These are phyloP conservation scores for Pichia occidentalis DNA, from an alignment of 805 yeast species.

Conservation along the genomic window DNA sequence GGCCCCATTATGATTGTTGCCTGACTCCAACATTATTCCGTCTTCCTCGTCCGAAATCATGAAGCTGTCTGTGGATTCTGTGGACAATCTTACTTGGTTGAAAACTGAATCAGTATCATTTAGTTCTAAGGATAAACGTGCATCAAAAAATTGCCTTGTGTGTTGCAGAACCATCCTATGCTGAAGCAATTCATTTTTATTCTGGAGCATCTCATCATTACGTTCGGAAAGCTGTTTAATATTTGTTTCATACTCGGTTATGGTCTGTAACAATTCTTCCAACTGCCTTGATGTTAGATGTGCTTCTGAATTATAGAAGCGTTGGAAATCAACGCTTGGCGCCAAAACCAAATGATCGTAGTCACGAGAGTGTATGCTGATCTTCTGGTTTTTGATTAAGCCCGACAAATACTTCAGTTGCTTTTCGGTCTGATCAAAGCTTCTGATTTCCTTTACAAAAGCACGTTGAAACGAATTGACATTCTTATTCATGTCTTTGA, in stretches of 20 bases:
- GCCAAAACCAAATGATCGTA: constrained; percentile 23
- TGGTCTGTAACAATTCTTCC: constrained; percentile 59
- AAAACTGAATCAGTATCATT: constrained; percentile 21
- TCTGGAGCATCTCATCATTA: constrained; percentile 50
- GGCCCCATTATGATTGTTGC: constrained; percentile 7
- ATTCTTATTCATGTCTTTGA: constrained; percentile 77
- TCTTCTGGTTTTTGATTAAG: constrained; percentile 45
- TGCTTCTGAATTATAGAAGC: constrained; percentile 21
- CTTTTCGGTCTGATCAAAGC: constrained; percentile 80
- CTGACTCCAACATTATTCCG: constrained; percentile 17
- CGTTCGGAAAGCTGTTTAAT: constrained; percentile 66
- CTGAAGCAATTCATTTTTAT: constrained; percentile 58
- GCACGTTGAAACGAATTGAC: constrained; percentile 84
- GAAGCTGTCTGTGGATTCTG: constrained; percentile 12
- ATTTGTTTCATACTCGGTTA: constrained; percentile 62
- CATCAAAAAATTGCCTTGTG: constrained; percentile 31
- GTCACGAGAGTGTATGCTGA: constrained; percentile 25
- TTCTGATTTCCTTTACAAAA: constrained; percentile 81
- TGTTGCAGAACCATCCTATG: constrained; percentile 50
- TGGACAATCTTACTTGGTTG: constrained; percentile 23
- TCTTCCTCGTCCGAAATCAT: constrained; percentile 16
- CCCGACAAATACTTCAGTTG: constrained; percentile 57
- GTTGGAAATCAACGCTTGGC: constrained; percentile 14
- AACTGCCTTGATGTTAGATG: constrained; percentile 61
- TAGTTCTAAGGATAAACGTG: constrained; percentile 28